Evolutionary conservation across 163 green algal genomes (phyloP).

Genomic region (Smithsoniella earleae): DNA sequence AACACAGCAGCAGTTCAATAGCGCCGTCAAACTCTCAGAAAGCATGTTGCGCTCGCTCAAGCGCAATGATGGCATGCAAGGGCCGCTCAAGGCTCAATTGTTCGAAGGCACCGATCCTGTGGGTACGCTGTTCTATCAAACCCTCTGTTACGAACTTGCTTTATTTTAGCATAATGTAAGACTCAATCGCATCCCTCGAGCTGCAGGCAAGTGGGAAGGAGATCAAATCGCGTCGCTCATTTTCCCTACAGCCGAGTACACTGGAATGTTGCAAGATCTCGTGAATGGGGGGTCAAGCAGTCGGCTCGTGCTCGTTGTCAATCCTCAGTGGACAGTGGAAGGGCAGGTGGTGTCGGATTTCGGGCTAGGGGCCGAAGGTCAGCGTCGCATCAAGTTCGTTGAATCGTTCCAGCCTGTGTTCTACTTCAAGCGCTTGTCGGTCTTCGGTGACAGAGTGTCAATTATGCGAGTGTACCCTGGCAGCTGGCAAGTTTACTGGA

Average conservation of each 20-base stretch:
- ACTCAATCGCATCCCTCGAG: slow-evolving; percentile 28
- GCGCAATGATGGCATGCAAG: slow-evolving; percentile 40
- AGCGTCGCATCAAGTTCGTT: slow-evolving; percentile 35
- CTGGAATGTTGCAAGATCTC: slow-evolving; percentile 37
- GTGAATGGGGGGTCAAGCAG: not conserved
- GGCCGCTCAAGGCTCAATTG: slow-evolving; percentile 41
- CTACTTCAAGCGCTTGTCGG: slow-evolving; percentile 45
- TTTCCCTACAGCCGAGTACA: slow-evolving; percentile 48
- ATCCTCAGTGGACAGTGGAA: slow-evolving; percentile 50
- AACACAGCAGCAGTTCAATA: slow-evolving; percentile 54
- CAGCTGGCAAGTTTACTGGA: slow-evolving; percentile 45
- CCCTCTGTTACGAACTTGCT: not conserved
- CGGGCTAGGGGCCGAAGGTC: slow-evolving; percentile 39
- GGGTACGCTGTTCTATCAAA: slow-evolving; percentile 34
- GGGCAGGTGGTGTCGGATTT: slow-evolving; percentile 51
- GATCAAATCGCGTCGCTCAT: slow-evolving; percentile 43
- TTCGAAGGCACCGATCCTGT: slow-evolving; percentile 49
- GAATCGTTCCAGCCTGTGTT: slow-evolving; percentile 42
- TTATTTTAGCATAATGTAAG: not conserved
- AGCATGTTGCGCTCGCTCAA: slow-evolving; percentile 42
- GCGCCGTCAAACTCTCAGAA: slow-evolving; percentile 49
- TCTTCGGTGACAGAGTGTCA: slow-evolving; percentile 47
- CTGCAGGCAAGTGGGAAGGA: slow-evolving; percentile 39
- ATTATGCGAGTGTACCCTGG: slow-evolving; percentile 43
- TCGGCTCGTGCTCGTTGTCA: slow-evolving; percentile 48